phyloP scores from a whole-genome alignment of 1,284 basidiomycete genomes.

The Sanghuangporus weigelae region DNA sequence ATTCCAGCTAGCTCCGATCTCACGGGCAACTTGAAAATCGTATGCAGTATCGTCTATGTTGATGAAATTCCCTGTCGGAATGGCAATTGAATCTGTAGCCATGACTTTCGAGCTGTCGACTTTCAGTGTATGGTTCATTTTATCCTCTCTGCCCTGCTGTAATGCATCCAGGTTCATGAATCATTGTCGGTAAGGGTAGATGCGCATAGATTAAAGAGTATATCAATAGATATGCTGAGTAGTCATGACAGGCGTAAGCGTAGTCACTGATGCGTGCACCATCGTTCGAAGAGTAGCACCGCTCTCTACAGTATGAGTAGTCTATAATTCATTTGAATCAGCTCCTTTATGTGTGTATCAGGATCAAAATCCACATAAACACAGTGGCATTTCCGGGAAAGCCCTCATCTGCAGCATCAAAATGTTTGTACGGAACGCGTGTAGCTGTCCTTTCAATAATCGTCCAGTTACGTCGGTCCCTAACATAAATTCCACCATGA shows the following conservation, averaged over 20 bases:
- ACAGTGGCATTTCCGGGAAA: conserved; percentile 50
- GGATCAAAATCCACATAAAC: conserved; percentile 29
- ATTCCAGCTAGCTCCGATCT: conserved; percentile 35
- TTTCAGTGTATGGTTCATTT: conserved; percentile 40
- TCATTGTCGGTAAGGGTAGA: neutral
- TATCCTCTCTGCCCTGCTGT: conserved; percentile 38
- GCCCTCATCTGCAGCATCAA: conserved; percentile 47
- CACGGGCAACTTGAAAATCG: conserved; percentile 40
- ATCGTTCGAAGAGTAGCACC: conserved; percentile 41
- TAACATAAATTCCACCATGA: conserved; percentile 49
- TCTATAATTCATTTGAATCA: conserved; percentile 26
- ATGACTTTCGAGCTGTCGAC: conserved; percentile 37
- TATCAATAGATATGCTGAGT: conserved; percentile 53
- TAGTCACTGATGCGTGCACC: conserved; percentile 41
- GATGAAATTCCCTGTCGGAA: conserved; percentile 38
- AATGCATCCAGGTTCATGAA: conserved; percentile 52
- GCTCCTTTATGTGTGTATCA: neutral
- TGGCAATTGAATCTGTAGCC: conserved; percentile 37
- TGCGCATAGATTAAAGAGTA: neutral
- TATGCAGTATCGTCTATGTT: conserved; percentile 35
- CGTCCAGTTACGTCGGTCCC: conserved; percentile 54
- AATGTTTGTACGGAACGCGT: conserved; percentile 45
- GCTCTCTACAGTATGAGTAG: conserved; percentile 44
- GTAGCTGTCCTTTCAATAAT: conserved; percentile 35
- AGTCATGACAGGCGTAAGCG: conserved; percentile 55